phyloP scores from a whole-genome alignment of 257 asterid species.

The Gentiana dahurica region DNA sequence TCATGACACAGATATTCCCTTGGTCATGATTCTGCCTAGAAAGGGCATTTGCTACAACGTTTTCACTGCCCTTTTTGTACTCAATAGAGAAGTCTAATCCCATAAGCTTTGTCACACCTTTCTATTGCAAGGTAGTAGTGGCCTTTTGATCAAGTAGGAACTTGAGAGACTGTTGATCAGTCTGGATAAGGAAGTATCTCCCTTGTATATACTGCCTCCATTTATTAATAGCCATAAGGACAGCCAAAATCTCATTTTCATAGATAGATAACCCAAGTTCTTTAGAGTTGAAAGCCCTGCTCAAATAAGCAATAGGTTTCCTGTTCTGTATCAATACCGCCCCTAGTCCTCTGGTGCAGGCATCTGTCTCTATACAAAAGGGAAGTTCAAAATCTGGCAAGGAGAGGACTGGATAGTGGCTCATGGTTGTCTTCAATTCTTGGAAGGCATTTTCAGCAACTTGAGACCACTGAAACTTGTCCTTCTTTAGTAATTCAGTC shows the following conservation, averaged over 20 bases:
- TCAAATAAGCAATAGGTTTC: neutral
- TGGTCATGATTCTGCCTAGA: neutral
- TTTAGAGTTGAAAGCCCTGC: neutral
- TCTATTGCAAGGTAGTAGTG: neutral
- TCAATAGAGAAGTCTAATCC: neutral
- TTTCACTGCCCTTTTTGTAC: slow-evolving; percentile 3
- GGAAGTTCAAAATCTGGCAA: neutral
- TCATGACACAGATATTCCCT: neutral
- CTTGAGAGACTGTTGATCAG: slow-evolving; percentile 5
- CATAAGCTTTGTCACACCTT: neutral
- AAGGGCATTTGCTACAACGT: slow-evolving; percentile 5
- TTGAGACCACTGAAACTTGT: neutral
- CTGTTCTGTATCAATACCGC: neutral
- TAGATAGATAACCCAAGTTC: neutral
- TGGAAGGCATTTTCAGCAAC: neutral
- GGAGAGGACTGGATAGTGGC: neutral
- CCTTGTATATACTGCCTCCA: slow-evolving; percentile 8
- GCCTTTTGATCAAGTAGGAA: slow-evolving; percentile 4
- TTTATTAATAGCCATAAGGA: neutral
- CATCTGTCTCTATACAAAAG: neutral
- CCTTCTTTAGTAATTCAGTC: no score
- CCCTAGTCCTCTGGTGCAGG: neutral
- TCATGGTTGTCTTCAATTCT: neutral
- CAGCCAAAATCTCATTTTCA: neutral
- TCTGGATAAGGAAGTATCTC: neutral